These are phyloP conservation scores for Xylariales sp. DNA, from an alignment of 2,329 filamentous ascomycete genomes.

Conservation along the genomic window DNA sequence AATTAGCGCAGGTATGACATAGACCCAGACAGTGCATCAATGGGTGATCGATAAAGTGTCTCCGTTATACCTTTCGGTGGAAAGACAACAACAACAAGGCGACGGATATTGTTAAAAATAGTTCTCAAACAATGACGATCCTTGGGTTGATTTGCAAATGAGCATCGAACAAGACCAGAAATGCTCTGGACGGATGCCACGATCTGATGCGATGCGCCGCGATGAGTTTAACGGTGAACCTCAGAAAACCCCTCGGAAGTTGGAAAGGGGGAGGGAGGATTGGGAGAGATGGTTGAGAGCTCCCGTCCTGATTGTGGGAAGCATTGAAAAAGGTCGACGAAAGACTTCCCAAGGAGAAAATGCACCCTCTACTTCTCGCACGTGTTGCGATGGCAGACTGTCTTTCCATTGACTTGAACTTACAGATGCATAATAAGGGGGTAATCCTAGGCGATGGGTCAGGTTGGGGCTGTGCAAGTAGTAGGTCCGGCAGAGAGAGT, in stretches of 20 bases:
- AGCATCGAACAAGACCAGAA: background rate
- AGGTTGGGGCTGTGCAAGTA: constrained; percentile 8
- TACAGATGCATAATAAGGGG: constrained; percentile 5
- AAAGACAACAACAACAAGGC: background rate
- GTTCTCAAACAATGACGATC: background rate
- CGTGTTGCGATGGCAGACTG: constrained; percentile 2
- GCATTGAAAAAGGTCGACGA: too few relatives aligned
- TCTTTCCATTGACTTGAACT: background rate
- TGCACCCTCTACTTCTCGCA: constrained; percentile 6
- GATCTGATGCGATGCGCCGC: too few relatives aligned
- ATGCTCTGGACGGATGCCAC: background rate
- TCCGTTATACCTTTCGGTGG: background rate
- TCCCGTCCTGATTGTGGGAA: too few relatives aligned
- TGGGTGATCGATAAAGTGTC: background rate
- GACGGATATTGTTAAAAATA: constrained; percentile 3
- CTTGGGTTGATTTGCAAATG: constrained; percentile 2
- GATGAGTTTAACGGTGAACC: too few relatives aligned
- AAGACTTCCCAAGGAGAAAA: too few relatives aligned
- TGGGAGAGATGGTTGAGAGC: too few relatives aligned
- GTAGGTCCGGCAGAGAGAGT: background rate
- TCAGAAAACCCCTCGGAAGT: too few relatives aligned
- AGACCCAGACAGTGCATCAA: background rate
- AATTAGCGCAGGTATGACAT: constrained; percentile 10
- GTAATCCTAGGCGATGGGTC: constrained; percentile 4
- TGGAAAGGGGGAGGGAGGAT: too few relatives aligned